phyloP scores from a whole-genome alignment of 2,329 filamentous ascomycete species.

The Nothopassalora personata region DNA sequence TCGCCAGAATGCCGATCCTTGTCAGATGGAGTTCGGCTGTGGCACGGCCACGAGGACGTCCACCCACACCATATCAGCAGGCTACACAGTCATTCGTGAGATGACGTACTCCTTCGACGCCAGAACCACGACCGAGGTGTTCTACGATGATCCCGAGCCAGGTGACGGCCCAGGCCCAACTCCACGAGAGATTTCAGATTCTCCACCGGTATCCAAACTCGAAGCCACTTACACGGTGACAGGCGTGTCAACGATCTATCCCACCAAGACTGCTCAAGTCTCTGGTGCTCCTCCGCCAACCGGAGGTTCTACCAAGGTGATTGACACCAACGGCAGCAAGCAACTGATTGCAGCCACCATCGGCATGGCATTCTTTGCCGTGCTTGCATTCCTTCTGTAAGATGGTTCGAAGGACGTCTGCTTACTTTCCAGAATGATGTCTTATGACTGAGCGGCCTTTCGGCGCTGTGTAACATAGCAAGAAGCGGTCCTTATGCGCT shows the following conservation, averaged over 20 bases:
- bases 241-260: not conserved
- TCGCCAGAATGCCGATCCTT: not conserved
- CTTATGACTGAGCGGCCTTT: not conserved
- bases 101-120: not conserved
- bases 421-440: not conserved
- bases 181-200: not conserved
- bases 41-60: not conserved
- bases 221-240: not conserved
- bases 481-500: not conserved
- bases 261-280: not conserved
- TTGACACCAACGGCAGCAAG: not conserved
- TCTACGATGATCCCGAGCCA: not conserved
- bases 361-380: conserved; percentile 2
- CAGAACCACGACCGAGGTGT: not conserved
- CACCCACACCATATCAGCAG: not conserved
- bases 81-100: not conserved
- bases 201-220: not conserved
- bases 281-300: not conserved
- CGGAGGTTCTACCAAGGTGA: not conserved
- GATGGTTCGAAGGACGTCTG: not conserved
- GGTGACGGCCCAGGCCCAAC: not conserved
- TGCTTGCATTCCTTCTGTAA: conserved; percentile 3
- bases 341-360: not conserved
- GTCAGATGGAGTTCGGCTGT: not conserved
- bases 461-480: not conserved